These are phyloP conservation scores for Blastocladiella britannica DNA, from an alignment of 192 early-diverging fungal genomes.

Conservation along the genomic window DNA sequence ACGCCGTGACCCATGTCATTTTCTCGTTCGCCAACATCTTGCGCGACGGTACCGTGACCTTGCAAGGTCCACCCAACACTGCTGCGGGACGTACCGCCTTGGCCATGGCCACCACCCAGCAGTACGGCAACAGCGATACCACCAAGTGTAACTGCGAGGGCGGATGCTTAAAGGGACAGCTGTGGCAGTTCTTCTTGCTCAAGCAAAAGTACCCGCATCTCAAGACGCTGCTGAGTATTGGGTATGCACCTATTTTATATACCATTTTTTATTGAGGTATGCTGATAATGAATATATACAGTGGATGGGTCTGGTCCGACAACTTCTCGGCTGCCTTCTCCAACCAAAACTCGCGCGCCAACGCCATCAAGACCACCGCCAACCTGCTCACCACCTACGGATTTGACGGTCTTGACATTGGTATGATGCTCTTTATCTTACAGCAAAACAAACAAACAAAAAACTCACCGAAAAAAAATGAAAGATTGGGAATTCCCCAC, in stretches of 20 bases:
- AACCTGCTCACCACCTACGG: neutral
- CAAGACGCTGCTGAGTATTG: neutral
- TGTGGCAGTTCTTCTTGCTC: constrained; percentile 4
- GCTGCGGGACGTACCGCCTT: too few relatives aligned
- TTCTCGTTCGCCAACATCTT: neutral
- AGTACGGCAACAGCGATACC: neutral
- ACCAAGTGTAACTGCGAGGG: neutral
- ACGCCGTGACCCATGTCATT: neutral
- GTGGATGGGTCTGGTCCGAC: constrained; percentile 3
- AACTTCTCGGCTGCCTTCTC: constrained; percentile 1
- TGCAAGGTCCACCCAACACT: neutral
- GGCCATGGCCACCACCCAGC: neutral
- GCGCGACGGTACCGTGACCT: neutral
- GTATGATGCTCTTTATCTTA: too few relatives aligned
- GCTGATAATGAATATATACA: too few relatives aligned
- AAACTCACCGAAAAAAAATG: too few relatives aligned
- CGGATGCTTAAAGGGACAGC: neutral
- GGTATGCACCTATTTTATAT: neutral
- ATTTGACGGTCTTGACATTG: neutral
- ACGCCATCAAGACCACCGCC: neutral
- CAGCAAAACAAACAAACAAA: too few relatives aligned
- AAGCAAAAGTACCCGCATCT: constrained; percentile 5
- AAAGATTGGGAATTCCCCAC: constrained; percentile 5
- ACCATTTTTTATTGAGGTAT: too few relatives aligned
- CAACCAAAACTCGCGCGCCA: neutral